Percentiles rank a stretch among this genome's conserved stretches.
Evolutionary conservation across 2,329 filamentous ascomycete genomes (phyloP).

Genomic region (Trichoderma sp.): DNA sequence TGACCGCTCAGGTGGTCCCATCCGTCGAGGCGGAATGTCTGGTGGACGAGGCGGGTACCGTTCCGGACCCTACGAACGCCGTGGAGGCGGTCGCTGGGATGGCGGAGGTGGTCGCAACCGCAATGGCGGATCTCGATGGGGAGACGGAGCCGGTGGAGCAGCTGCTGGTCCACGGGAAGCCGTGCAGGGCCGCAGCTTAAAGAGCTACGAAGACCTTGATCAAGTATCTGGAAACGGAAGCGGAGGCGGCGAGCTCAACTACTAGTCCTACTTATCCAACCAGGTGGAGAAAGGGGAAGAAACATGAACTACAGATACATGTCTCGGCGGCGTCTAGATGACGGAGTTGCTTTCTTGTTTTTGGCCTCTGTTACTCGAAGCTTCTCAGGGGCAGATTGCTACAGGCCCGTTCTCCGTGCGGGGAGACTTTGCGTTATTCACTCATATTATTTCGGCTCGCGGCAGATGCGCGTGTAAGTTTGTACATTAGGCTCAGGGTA

Average conservation of each 20-base stretch:
- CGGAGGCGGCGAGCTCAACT: constrained; percentile 83
- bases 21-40: constrained; percentile 65
- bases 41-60: constrained; percentile 58
- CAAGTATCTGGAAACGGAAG: constrained; percentile 71
- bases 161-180: constrained; percentile 86
- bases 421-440: background rate
- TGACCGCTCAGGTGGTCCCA: constrained; percentile 65
- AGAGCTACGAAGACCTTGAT: constrained; percentile 97
- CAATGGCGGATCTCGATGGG: constrained; percentile 61
- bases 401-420: background rate
- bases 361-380: background rate
- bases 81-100: constrained; percentile 57
- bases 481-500: constrained; percentile 17
- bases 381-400: background rate
- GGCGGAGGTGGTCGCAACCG: constrained; percentile 51
- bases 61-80: constrained; percentile 73
- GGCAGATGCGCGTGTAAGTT: background rate
- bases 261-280: constrained; percentile 57
- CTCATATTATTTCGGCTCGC: background rate
- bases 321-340: background rate
- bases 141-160: constrained; percentile 73
- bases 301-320: background rate
- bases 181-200: constrained; percentile 86
- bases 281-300: background rate
- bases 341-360: background rate